Percentiles rank a stretch among this genome's conserved stretches.
phyloP scores from a whole-genome alignment of 768 basidiomycete species.

The Saitozyma podzolica region DNA sequence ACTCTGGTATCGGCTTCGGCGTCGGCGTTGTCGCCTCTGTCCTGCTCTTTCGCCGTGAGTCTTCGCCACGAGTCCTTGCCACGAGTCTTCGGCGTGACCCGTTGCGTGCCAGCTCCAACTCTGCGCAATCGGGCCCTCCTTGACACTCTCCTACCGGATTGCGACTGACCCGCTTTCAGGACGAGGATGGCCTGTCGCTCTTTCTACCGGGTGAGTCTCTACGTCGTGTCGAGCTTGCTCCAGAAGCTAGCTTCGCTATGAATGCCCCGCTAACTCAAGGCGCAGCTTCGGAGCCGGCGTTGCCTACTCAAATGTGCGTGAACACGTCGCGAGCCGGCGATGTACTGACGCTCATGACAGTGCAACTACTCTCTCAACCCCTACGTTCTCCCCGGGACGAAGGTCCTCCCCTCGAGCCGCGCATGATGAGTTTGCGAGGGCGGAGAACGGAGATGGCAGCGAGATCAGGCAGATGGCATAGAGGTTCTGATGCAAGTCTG shows the following conservation, averaged over 20 bases:
- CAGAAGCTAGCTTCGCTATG: too few species aligned
- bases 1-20: slow-evolving; percentile 53
- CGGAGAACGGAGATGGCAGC: background rate
- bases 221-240: too few species aligned
- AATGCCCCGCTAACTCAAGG: background rate
- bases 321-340: background rate
- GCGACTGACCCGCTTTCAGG: slow-evolving; percentile 27
- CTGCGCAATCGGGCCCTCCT: too few species aligned
- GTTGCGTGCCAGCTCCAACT: background rate
- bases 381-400: slow-evolving; percentile 53
- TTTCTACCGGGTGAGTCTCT: slow-evolving; percentile 50
- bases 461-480: background rate
- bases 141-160: too few species aligned
- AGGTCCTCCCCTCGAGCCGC: slow-evolving; percentile 37
- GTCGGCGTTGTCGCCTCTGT: slow-evolving; percentile 54
- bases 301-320: slow-evolving; percentile 51
- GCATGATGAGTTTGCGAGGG: background rate
- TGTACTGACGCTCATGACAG: slow-evolving; percentile 20
- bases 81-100: background rate
- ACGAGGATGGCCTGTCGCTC: slow-evolving; percentile 53
- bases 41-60: slow-evolving; percentile 52
- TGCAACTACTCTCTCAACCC: slow-evolving; percentile 55
- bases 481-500: background rate
- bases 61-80: background rate
- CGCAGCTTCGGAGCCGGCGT: slow-evolving; percentile 52